Conservation (phyloP, 2,329 filamentous ascomycete species). For the Aphanocladium album region DNA sequence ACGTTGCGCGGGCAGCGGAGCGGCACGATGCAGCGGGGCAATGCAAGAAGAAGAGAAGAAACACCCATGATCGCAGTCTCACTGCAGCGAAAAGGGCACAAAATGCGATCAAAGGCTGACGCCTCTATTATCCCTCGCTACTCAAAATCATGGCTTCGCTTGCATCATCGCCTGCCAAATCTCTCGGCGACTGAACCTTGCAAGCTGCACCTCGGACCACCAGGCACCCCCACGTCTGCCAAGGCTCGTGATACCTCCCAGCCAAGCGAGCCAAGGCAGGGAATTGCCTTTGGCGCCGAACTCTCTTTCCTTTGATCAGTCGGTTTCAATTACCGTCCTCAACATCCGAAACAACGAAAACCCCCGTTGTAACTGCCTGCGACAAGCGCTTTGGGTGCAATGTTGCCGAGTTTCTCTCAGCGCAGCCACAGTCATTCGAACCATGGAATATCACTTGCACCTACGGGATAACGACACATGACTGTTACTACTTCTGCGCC, state of each 20-base stretch:
- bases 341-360: not conserved
- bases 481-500: not conserved
- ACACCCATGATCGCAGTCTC: not conserved
- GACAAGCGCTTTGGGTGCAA: too few species aligned
- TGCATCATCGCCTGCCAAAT: not conserved
- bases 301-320: not conserved
- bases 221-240: not conserved
- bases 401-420: too few species aligned
- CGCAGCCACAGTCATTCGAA: too few species aligned
- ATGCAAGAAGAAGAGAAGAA: not conserved
- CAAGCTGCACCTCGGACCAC: not conserved
- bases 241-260: not conserved
- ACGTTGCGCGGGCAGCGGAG: not conserved
- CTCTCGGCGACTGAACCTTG: not conserved
- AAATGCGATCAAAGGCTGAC: not conserved
- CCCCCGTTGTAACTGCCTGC: too few species aligned
- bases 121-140: not conserved
- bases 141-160: not conserved
- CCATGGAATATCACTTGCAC: too few species aligned
- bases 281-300: not conserved
- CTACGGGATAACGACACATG: slow-evolving; percentile 2
- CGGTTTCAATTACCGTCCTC: not conserved
- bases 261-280: not conserved
- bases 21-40: not conserved
- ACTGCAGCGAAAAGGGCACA: not conserved